Conservation (phyloP, 1,139 yeast genomes). For the Hyphopichia fennica region DNA sequence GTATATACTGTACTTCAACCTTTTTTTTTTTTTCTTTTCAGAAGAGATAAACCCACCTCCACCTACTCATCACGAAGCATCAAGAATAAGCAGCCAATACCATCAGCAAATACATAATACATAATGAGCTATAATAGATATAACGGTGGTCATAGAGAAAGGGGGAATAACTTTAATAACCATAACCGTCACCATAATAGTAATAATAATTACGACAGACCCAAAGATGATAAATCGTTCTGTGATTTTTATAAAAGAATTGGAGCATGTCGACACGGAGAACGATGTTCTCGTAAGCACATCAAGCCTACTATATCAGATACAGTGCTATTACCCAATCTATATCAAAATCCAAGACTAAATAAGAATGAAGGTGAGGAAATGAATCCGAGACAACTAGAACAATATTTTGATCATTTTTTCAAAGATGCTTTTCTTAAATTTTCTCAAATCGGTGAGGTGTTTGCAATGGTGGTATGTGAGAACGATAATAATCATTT, state of each 20-base stretch:
- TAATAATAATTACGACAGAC: conserved; percentile 1
- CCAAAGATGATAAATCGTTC: conserved; percentile 23
- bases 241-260: conserved; percentile 72
- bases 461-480: conserved; percentile 70
- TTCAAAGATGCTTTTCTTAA: conserved; percentile 75
- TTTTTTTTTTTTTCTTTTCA: no score
- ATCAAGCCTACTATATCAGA: conserved; percentile 66
- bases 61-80: no score
- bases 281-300: conserved; percentile 79
- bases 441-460: conserved; percentile 62
- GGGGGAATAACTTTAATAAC: background rate
- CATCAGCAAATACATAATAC: background rate
- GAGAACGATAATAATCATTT: conserved; percentile 80
- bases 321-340: conserved; percentile 66
- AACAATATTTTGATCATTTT: conserved; percentile 59
- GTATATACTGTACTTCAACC: no score
- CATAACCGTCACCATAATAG: background rate
- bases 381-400: conserved; percentile 41
- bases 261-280: conserved; percentile 95
- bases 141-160: background rate
- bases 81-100: no score
- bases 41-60: no score
- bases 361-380: conserved; percentile 32
- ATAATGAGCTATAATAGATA: conserved; percentile 1
- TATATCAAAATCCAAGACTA: conserved; percentile 66